Evolutionary conservation across 2,329 filamentous ascomycete species (phyloP).

Genomic region (Cercospora janseana): DNA sequence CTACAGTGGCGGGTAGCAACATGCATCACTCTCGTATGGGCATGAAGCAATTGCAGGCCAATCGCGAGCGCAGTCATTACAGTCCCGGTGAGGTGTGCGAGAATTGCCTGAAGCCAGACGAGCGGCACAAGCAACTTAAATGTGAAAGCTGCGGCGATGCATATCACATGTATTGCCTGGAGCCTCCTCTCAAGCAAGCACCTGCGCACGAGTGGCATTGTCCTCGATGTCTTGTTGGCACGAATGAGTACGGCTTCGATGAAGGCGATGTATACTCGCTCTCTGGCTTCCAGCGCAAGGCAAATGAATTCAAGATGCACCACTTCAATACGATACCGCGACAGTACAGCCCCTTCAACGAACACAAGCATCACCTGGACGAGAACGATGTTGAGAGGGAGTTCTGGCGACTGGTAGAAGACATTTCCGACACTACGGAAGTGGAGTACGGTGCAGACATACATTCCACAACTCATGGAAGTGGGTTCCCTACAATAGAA

Average conservation of each 20-base stretch:
- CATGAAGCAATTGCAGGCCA: constrained; percentile 61
- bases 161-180: constrained; percentile 83
- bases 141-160: constrained; percentile 92
- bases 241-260: constrained; percentile 95
- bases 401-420: constrained; percentile 94
- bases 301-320: constrained; percentile 87
- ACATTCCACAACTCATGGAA: constrained; percentile 95
- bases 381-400: constrained; percentile 96
- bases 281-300: constrained; percentile 93
- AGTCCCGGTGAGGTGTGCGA: constrained; percentile 71
- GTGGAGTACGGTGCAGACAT: constrained; percentile 98
- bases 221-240: constrained; percentile 88
- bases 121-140: constrained; percentile 66
- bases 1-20: constrained; percentile 91
- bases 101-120: constrained; percentile 76
- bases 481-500: constrained; percentile 92
- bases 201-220: constrained; percentile 95
- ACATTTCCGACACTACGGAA: constrained; percentile 90
- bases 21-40: constrained; percentile 91
- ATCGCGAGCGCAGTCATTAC: constrained; percentile 56
- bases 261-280: constrained; percentile 94
- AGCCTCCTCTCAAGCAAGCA: constrained; percentile 76
- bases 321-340: constrained; percentile 70
- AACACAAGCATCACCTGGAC: constrained; percentile 75
- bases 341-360: constrained; percentile 72